Evolutionary conservation across 2,329 filamentous ascomycete genomes (phyloP), one percentile per base, ranked within the genome.

Genomic region (Rhynchosporium secalis): DNA sequence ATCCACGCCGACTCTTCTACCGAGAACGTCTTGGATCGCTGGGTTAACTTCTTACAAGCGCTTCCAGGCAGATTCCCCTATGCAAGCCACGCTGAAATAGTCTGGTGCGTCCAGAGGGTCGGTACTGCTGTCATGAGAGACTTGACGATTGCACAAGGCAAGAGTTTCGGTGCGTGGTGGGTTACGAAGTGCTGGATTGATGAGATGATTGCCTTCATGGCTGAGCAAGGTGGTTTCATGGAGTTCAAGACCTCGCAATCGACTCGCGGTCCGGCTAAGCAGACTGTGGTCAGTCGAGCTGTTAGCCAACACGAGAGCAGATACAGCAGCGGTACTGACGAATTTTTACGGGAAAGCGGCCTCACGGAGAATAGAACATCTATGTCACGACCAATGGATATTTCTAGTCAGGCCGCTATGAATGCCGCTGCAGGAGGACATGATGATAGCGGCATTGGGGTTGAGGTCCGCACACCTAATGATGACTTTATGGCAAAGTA

Each of bases 111-210:
- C 46, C 88, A 91, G 69, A 83, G 87, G 29, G 80, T 95, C 28
- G 88, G 90, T 12, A 91, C 89, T 7, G 86, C 89, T 26, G 88
- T 91, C 20, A 86, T 95, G 79, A 83, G 91, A 60, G 92, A 96
- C 70, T 83, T 96, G 62, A 95, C 91, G 0, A 86, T 95, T 56
- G 82, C 86, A 46, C 87, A 90, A 67, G 90, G 89, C 20, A 86
- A 88, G 72, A 93, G 89, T 72, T 96, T 94, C 72, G 89, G 90
- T n/a, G 88, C 90, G 5, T 96, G 92, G 92, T 95, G 91, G 91
- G 90, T 97, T 62, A 92, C 92, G 3, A 96, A 97, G 75, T 93
- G 94, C 62, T 98, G 94, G 82, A 85, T 97, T 58, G 93, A 97
- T 72, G 94, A 98, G 77, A 96, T 96, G 91, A 86, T 92, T 56